Evolutionary conservation across 2,329 filamentous ascomycete species (phyloP).

Genomic region (Aspergillus aculeatus): DNA sequence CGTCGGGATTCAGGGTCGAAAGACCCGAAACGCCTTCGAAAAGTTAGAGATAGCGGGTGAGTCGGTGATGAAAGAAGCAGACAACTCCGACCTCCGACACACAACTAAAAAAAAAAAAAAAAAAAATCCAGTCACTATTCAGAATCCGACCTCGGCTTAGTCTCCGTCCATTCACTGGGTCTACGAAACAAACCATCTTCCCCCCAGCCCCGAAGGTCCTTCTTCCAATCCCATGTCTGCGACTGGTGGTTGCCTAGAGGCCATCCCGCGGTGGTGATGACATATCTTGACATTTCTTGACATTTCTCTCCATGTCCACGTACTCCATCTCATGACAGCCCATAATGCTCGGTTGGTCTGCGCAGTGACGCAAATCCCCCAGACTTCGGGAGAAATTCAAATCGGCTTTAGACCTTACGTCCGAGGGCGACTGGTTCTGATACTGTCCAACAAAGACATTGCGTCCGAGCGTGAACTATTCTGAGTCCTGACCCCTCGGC

Average conservation of each 20-base stretch:
- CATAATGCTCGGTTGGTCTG: background rate
- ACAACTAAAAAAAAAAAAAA: too few relatives aligned
- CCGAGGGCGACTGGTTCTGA: background rate
- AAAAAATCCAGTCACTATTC: background rate
- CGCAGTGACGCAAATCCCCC: background rate
- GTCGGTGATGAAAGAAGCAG: background rate
- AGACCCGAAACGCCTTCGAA: too few relatives aligned
- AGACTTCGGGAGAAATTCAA: background rate
- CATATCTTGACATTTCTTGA: background rate
- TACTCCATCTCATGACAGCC: background rate
- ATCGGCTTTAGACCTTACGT: background rate
- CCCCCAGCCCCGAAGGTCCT: background rate
- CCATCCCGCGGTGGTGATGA: background rate
- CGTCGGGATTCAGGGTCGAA: background rate
- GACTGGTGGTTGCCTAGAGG: background rate
- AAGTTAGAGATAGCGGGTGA: too few relatives aligned
- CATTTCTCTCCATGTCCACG: background rate
- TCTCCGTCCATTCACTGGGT: background rate
- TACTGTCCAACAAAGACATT: too few relatives aligned
- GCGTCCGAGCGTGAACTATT: background rate
- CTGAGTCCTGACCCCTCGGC: background rate
- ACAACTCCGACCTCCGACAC: background rate
- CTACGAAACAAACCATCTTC: background rate
- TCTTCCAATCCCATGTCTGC: background rate
- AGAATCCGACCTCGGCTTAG: background rate